phyloP scores from a whole-genome alignment of 2,329 filamentous ascomycete species.

The Cladorrhinum sp. region DNA sequence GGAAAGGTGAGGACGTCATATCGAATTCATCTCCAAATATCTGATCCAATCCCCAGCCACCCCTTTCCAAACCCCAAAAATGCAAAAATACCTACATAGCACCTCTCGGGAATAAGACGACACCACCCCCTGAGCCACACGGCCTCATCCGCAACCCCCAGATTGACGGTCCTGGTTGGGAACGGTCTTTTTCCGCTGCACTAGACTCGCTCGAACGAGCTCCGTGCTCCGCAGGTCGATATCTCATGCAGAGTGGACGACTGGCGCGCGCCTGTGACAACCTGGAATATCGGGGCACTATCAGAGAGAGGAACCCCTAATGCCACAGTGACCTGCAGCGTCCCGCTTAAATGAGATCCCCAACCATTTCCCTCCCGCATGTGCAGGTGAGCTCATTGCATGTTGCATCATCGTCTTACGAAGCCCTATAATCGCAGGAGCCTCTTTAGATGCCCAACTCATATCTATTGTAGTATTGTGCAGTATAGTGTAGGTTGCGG shows the following conservation, averaged over 20 bases:
- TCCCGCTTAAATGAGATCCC: constrained; percentile 10
- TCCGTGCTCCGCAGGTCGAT: background rate
- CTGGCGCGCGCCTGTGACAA: background rate
- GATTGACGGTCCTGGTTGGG: background rate
- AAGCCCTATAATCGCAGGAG: constrained; percentile 3
- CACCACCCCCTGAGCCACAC: background rate
- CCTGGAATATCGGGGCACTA: background rate
- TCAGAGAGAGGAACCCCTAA: background rate
- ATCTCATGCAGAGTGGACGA: background rate
- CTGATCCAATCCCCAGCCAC: background rate
- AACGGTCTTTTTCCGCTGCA: background rate
- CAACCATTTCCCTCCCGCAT: constrained; percentile 19
- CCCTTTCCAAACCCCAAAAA: background rate
- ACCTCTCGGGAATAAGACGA: background rate
- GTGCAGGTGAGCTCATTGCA: background rate
- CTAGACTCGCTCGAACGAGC: too few species aligned
- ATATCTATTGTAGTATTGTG: background rate
- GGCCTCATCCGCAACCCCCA: background rate
- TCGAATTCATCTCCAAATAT: background rate
- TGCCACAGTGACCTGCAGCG: constrained; percentile 7
- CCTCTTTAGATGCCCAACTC: background rate
- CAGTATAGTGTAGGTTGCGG: background rate
- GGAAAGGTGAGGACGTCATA: background rate
- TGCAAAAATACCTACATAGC: background rate
- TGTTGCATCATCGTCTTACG: constrained; percentile 15